Evolutionary conservation across 225 moss, liverwort and hornwort species (phyloP).

Genomic region (Pseudisothecium myosuroides): DNA sequence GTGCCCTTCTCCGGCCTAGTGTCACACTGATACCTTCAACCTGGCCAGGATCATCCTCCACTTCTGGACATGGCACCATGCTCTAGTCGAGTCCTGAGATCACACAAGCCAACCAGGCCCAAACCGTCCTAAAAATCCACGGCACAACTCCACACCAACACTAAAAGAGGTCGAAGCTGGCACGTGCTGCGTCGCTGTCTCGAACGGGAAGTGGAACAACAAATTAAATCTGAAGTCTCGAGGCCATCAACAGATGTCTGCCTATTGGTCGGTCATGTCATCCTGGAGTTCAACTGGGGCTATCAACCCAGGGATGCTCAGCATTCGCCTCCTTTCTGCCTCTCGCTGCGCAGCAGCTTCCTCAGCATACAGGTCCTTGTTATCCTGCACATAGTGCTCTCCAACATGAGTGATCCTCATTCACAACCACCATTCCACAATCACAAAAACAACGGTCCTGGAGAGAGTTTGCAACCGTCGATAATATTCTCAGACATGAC

Average conservation of each 20-base stretch:
- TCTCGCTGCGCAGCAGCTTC: background rate
- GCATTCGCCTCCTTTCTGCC: background rate
- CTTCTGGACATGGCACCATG: slow-evolving; percentile 29
- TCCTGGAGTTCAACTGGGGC: background rate
- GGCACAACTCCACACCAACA: background rate
- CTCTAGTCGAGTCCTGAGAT: slow-evolving; percentile 44
- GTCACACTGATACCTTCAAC: slow-evolving; percentile 11
- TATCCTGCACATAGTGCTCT: background rate
- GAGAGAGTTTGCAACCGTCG: background rate
- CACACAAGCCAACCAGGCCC: slow-evolving; percentile 31
- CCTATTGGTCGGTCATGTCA: background rate
- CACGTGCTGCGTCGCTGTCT: background rate
- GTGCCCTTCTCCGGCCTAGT: background rate
- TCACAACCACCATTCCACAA: background rate
- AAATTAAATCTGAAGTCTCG: background rate
- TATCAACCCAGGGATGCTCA: background rate
- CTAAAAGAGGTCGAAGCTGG: background rate
- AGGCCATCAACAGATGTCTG: background rate
- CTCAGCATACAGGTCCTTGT: background rate
- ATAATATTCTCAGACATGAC: background rate
- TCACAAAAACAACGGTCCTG: background rate
- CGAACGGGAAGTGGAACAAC: background rate
- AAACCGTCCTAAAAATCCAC: background rate
- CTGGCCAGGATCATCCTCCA: slow-evolving; percentile 74
- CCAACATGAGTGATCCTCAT: background rate